Percentiles rank a stretch among this genome's conserved stretches.
Evolutionary conservation across 75 land plant species (phyloP).

Genomic region (Azolla pinnata): DNA sequence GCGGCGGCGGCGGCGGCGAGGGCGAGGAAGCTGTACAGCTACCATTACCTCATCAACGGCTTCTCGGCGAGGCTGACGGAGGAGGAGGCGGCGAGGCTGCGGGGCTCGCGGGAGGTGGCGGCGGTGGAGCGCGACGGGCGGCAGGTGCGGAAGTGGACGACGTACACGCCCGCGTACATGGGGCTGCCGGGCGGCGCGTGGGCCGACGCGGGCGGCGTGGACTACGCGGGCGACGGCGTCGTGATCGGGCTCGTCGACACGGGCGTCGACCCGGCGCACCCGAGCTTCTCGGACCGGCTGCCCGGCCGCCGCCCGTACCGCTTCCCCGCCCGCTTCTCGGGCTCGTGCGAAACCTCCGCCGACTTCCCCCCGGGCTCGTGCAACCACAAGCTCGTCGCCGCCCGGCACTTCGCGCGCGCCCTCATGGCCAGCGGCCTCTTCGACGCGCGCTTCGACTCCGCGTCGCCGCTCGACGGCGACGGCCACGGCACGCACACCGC

Average conservation of each 20-base stretch:
- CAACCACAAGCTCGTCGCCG: constrained; percentile 75
- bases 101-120: constrained; percentile 39
- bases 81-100: constrained; percentile 36
- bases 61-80: constrained; percentile 59
- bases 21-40: constrained; percentile 70
- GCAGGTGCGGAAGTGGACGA: constrained; percentile 55
- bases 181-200: constrained; percentile 75
- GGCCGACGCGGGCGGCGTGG: constrained; percentile 57
- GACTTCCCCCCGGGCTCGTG: constrained; percentile 83
- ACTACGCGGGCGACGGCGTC: constrained; percentile 61
- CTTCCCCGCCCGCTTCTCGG: constrained; percentile 47
- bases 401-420: constrained; percentile 78
- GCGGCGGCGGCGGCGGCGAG: constrained; percentile 40
- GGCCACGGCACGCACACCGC: constrained; percentile 91
- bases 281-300: constrained; percentile 48
- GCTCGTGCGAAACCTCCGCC: constrained; percentile 61
- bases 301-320: constrained; percentile 25
- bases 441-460: constrained; percentile 58
- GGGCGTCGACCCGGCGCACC: constrained; percentile 73
- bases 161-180: constrained; percentile 68
- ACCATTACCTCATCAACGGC: constrained; percentile 79
- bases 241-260: constrained; percentile 84
- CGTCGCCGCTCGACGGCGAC: constrained; percentile 82
- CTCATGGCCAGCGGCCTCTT: constrained; percentile 72
- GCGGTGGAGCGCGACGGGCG: constrained; percentile 57